Base-by-base conservation (phyloP, 176 grass and related monocot genomes). In the Eragrostis nindensis region DNA sequence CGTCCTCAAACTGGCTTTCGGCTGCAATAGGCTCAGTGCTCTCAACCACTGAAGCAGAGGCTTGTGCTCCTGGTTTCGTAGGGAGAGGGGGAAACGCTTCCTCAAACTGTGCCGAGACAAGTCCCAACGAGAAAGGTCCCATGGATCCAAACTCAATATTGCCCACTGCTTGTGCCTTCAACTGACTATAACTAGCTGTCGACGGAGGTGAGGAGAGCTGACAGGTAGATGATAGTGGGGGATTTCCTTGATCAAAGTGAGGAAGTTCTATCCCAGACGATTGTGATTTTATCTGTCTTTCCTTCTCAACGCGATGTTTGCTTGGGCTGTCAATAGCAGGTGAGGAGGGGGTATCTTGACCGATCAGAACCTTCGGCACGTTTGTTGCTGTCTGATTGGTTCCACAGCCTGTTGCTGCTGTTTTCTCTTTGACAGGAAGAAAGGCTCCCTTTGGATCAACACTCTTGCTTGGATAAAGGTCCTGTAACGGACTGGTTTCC, bases 141-240 rank as follows among this genome's bases (percentile, higher is more conserved):
- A 90, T 43, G 22, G 86, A 89, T 66, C 94, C 94, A 22, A 86
- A 89, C 46, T 89, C 80, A 17, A 89, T 2, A 56, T 38, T 64
- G 16, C 62, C 75, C 27, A 48, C 62, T 10, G 19, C 29, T 22
- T 16, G 22, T 8, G 30, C 15, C 19, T 74, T 65, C 70, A 74
- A 68, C 62, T 52, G 15, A 64, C 6, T 11, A 21, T 71, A 62
- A 66, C 49, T 62, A 30, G 41, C 39, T 21, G 24, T 32, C n/a
- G n/a, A n/a, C 11, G 15, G 25, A 12, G 68, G 54, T 68, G 52
- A 47, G 42, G 74, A 82, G 46, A 68, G 14, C 18, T 73, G 68
- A 52, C 43, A 66, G 41, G 66, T 46, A 59, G 29, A 64, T 0
- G 41, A 38, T 43, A 36, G 57, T 2, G 4, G 29, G 68, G 65